Evolutionary conservation across 2,329 filamentous ascomycete species (phyloP), one percentile per base, ranked within the genome.

Genomic region (Clonostachys byssicola): DNA sequence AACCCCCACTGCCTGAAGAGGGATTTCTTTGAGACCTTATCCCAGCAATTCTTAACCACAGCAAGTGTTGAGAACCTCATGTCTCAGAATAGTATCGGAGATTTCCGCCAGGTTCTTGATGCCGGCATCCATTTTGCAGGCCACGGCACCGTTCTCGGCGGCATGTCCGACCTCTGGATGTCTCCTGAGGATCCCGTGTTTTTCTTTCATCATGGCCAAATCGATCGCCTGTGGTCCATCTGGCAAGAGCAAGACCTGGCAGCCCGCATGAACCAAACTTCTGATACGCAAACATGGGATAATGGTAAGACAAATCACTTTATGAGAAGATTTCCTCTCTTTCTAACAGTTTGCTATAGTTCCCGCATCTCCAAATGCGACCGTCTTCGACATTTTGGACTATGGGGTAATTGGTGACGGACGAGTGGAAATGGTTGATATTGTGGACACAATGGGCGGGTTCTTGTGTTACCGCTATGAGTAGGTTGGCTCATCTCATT

Each of bases 1-100:
- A 73, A 74, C 54, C 71, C 71, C 2, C 69, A 71, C 40, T 70
- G 70, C 51, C 53, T 74, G 34, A 64, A 64, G 46, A 63, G 69
- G 1, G 70, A 68, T n/a, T 45, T 67, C 23, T 8, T 9, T 5
- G 23, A 30, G 23, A 8, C 23, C 7, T 5, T 30, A 5, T 30
- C 23, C 23, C 23, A 30, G 23, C 23, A 30, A 30, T 30, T 30
- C 8, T 30, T 30, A 30, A 30, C 8, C 8, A 30, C 23, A 8
- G 23, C 23, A 30, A 30, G 23, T 30, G 8, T 30, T 2, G 23
- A 30, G 8, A 30, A 30, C 3, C 23, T 30, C 8, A 30, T 30
- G 23, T 30, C 23, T 30, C 23, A 30, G 23, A 30, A 30, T 2
- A 30, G 23, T 5, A 30, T 30, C 23, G 23, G 23, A 30, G 6